Conservation (phyloP, 2,329 filamentous ascomycete species). For the Trichophyton rubrum region DNA sequence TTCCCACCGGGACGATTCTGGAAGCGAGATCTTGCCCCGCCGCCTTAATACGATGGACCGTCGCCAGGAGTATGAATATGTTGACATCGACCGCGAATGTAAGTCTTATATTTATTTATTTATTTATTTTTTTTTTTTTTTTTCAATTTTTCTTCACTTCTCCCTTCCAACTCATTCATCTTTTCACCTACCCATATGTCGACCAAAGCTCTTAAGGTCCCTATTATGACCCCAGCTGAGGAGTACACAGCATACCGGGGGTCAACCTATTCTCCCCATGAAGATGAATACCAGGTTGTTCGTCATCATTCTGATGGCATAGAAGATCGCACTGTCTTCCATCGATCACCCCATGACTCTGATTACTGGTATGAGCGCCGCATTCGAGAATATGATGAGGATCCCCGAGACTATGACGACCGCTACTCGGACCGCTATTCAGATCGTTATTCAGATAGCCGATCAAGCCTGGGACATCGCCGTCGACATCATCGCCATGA, state of each 20-base stretch:
- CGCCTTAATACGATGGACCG: conserved; percentile 29
- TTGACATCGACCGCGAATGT: conserved; percentile 32
- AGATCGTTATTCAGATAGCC: conserved; percentile 37
- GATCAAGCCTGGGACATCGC: conserved; percentile 30
- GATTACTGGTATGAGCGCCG: conserved; percentile 51
- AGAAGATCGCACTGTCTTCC: conserved; percentile 37
- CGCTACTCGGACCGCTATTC: conserved; percentile 25
- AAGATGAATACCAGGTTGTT: conserved; percentile 48
- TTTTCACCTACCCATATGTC: conserved; percentile 35
- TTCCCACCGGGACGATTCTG: conserved; percentile 24
- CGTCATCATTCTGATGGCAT: conserved; percentile 41
- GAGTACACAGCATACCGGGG: conserved; percentile 34
- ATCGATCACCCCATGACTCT: conserved; percentile 39
- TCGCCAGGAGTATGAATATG: conserved; percentile 24
- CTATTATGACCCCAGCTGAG: not conserved
- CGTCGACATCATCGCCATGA: conserved; percentile 26
- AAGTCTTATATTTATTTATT: conserved; percentile 21
- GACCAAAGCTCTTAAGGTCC: not conserved
- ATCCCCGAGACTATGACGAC: conserved; percentile 29
- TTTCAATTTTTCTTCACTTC: conserved; percentile 28
- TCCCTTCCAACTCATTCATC: conserved; percentile 34
- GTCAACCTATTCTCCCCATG: conserved; percentile 37
- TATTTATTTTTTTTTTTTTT: conserved; percentile 5
- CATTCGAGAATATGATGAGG: conserved; percentile 42
- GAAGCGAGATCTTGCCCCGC: conserved; percentile 19